These are phyloP conservation scores for Daldinia bambusicola DNA, from an alignment of 495 filamentous ascomycete genomes.

Conservation along the genomic window DNA sequence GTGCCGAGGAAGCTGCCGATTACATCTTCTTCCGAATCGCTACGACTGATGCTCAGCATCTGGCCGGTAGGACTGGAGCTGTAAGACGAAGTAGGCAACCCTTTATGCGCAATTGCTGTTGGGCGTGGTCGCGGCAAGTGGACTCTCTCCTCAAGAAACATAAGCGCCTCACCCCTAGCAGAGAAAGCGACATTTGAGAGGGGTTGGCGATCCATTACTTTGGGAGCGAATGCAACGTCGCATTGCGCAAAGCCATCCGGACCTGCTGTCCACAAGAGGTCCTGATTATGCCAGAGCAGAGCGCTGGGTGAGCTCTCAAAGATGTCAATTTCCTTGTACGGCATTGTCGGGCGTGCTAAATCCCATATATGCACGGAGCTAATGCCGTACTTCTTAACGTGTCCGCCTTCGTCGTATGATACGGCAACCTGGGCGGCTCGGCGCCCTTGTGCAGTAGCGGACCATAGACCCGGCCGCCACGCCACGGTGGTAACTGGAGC, in stretches of 20 bases:
- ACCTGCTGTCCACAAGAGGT: conserved; percentile 91
- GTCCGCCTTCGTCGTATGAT: conserved; percentile 60
- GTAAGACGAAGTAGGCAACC: conserved; percentile 50
- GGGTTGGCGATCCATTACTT: conserved; percentile 77
- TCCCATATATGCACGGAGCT: conserved; percentile 91
- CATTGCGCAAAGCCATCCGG: conserved; percentile 89
- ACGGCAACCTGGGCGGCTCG: conserved; percentile 67
- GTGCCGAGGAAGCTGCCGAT: conserved; percentile 69
- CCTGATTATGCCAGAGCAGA: conserved; percentile 89
- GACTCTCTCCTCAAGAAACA: conserved; percentile 64
- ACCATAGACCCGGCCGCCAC: conserved; percentile 87
- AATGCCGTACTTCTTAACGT: conserved; percentile 64
- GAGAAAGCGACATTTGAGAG: conserved; percentile 72
- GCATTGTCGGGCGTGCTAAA: conserved; percentile 84
- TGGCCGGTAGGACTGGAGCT: conserved; percentile 57
- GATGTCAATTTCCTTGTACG: conserved; percentile 83
- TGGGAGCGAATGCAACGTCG: conserved; percentile 82
- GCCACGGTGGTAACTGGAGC: conserved; percentile 77
- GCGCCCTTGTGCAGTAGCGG: conserved; percentile 69
- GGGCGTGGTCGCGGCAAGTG: conserved; percentile 53
- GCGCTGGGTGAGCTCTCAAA: conserved; percentile 77
- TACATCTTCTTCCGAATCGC: conserved; percentile 73
- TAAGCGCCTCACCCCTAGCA: conserved; percentile 66
- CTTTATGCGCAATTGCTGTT: conserved; percentile 45
- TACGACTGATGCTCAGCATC: conserved; percentile 66